Percentiles rank a stretch among this genome's conserved stretches.
These are phyloP conservation scores for Pochonia chlamydosporia DNA, from an alignment of 2,329 filamentous ascomycete genomes.

Conservation along the genomic window DNA sequence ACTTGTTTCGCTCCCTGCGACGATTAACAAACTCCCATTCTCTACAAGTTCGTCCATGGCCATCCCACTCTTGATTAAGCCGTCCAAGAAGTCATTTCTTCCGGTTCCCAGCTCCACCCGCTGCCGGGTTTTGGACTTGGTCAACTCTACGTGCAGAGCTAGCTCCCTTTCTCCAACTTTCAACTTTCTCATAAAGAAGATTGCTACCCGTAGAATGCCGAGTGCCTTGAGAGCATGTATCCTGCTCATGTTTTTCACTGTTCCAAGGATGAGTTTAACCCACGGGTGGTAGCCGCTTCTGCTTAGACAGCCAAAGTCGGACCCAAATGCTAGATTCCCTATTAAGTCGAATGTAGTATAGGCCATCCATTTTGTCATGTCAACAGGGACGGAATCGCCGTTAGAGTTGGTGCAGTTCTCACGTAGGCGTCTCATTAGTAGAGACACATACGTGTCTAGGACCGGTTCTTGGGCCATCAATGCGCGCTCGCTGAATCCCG, in stretches of 20 bases:
- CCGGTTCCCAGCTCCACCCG: no score
- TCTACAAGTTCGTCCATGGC: neutral
- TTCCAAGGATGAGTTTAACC: constrained; percentile 12
- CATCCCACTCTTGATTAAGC: constrained; percentile 8
- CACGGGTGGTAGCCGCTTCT: constrained; percentile 16
- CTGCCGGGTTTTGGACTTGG: no score
- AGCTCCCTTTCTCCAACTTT: no score
- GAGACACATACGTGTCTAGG: constrained; percentile 30
- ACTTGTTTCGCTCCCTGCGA: neutral
- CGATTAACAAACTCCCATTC: neutral
- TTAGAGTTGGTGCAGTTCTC: constrained; percentile 3
- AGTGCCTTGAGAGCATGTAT: no score
- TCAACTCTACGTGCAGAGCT: no score
- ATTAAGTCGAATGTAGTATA: constrained; percentile 22
- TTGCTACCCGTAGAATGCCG: no score
- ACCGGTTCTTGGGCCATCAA: constrained; percentile 18
- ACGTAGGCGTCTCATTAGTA: constrained; percentile 30
- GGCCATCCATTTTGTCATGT: constrained; percentile 19
- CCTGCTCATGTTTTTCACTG: neutral
- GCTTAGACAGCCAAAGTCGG: constrained; percentile 17
- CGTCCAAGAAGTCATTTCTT: no score
- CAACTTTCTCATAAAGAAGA: no score
- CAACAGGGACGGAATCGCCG: neutral
- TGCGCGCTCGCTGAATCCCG: constrained; percentile 17
- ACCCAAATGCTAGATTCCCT: constrained; percentile 19